phyloP scores from a whole-genome alignment of 495 filamentous ascomycete species.

The Penicillium canariense region DNA sequence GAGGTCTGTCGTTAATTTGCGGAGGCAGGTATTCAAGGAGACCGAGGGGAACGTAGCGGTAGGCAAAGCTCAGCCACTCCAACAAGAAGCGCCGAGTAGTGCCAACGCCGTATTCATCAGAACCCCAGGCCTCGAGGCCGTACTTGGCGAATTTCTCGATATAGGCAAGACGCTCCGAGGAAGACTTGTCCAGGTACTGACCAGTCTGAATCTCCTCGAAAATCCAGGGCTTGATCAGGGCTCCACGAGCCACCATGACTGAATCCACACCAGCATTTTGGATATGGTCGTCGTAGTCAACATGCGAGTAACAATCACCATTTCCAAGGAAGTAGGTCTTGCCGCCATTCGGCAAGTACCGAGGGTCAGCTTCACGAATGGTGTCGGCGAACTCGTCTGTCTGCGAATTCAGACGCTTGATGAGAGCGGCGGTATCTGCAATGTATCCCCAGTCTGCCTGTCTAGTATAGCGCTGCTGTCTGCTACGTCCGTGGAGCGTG shows the following conservation, averaged over 20 bases:
- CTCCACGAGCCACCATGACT: conserved; percentile 89
- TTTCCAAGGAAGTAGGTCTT: conserved; percentile 91
- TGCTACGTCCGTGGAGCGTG: conserved; percentile 87
- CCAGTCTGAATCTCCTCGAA: conserved; percentile 92
- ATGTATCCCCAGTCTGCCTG: conserved; percentile 93
- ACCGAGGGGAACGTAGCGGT: conserved; percentile 87
- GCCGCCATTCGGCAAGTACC: conserved; percentile 57
- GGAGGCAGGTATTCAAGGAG: conserved; percentile 85
- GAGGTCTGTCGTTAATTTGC: conserved; percentile 80
- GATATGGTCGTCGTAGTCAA: conserved; percentile 80
- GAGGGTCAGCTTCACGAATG: conserved; percentile 66
- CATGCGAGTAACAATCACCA: conserved; percentile 91
- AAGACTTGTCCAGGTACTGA: conserved; percentile 93
- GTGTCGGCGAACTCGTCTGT: conserved; percentile 69
- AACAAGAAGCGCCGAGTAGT: conserved; percentile 85
- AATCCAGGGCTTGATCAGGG: conserved; percentile 94
- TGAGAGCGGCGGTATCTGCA: conserved; percentile 78
- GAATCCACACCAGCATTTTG: conserved; percentile 74
- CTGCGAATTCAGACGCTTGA: conserved; percentile 70
- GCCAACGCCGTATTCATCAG: conserved; percentile 88
- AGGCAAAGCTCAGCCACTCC: conserved; percentile 91
- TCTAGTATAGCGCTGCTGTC: conserved; percentile 90
- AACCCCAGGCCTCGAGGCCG: conserved; percentile 90
- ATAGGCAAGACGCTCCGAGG: conserved; percentile 78
- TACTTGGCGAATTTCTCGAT: conserved; percentile 86